Evolutionary conservation across 2,329 filamentous ascomycete species (phyloP).

Genomic region (Coniochaeta sp.): DNA sequence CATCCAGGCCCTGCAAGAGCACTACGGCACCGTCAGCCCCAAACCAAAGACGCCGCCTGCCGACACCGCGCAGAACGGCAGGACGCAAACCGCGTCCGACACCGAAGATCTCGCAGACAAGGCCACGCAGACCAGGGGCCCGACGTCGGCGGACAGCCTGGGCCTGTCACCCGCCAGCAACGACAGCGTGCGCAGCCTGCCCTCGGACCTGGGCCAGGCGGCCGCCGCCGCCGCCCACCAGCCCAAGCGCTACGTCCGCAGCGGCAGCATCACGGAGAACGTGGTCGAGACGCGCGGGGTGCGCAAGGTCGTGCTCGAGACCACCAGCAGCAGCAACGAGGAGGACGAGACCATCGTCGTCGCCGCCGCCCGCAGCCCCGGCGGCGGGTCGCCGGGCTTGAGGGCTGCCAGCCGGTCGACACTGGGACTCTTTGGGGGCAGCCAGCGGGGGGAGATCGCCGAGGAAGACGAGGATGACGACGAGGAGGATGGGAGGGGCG

Average conservation of each 20-base stretch:
- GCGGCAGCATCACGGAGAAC: constrained; percentile 73
- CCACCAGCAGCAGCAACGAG: constrained; percentile 24
- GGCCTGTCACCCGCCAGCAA: constrained; percentile 10
- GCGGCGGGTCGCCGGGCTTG: not conserved
- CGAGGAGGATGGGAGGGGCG: constrained; percentile 1
- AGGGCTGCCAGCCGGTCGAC: not conserved
- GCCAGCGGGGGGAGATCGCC: constrained; percentile 4
- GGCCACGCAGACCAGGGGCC: constrained; percentile 7
- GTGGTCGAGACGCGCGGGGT: constrained; percentile 67
- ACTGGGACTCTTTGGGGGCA: not conserved
- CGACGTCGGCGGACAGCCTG: not conserved
- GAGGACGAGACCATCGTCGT: constrained; percentile 19
- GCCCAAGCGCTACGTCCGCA: constrained; percentile 42
- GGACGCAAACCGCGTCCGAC: constrained; percentile 9
- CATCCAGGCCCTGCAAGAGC: constrained; percentile 49
- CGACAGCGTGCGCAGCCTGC: constrained; percentile 9
- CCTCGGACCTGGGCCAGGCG: constrained; percentile 3
- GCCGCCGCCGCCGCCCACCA: not conserved
- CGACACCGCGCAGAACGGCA: not conserved
- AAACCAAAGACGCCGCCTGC: constrained; percentile 7
- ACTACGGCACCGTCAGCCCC: constrained; percentile 35
- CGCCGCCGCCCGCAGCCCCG: not conserved
- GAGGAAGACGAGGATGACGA: constrained; percentile 11
- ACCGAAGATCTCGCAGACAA: constrained; percentile 12
- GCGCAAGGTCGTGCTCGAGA: constrained; percentile 61